These are phyloP conservation scores for Canavalia ensiformis DNA, from an alignment of 306 rosid genomes.

Conservation along the genomic window DNA sequence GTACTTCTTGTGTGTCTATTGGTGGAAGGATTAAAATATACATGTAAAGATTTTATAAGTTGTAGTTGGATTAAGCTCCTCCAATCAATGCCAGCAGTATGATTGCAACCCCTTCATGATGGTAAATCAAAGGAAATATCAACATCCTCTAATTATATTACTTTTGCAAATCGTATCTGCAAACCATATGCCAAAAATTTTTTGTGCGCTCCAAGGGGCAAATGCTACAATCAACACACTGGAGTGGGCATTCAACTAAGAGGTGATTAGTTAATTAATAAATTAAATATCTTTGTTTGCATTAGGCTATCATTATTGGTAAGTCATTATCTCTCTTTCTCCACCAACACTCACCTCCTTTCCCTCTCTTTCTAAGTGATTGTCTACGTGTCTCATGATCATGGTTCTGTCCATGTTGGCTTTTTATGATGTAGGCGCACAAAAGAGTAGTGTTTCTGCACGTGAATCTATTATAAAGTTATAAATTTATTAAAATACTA, in stretches of 20 bases:
- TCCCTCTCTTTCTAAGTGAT: slow-evolving; percentile 11
- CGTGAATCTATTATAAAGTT: neutral
- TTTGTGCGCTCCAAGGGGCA: slow-evolving; percentile 46
- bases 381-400: slow-evolving; percentile 36
- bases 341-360: slow-evolving; percentile 32
- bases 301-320: slow-evolving; percentile 14
- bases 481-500: neutral
- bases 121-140: neutral
- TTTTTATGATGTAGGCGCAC: slow-evolving; percentile 6
- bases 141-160: neutral
- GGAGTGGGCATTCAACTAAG: slow-evolving; percentile 46
- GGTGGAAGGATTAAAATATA: neutral
- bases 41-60: neutral
- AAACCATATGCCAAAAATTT: slow-evolving; percentile 12
- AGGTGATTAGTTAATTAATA: neutral
- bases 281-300: neutral
- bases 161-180: slow-evolving; percentile 18
- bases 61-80: neutral
- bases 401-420: neutral
- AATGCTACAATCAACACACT: slow-evolving; percentile 3
- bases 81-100: neutral
- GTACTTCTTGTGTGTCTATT: neutral
- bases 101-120: neutral
- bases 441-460: neutral
- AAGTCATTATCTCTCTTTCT: slow-evolving; percentile 43